Base-by-base conservation (phyloP, 148 eudicot genomes). In the Diospyros lotus region DNA sequence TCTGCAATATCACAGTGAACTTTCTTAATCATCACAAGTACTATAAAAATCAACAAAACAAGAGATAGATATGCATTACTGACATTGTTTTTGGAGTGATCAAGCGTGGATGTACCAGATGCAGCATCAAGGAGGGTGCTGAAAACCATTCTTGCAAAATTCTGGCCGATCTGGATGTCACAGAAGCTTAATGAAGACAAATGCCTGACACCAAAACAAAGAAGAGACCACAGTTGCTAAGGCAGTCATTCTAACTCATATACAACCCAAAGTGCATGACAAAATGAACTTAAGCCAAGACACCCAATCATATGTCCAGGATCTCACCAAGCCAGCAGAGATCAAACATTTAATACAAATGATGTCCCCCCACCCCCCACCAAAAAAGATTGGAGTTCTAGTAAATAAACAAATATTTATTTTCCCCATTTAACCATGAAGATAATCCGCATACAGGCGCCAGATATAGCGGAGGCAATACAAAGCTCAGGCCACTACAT, bases 31-130 rank as follows among this genome's bases (percentile, higher is more conserved):
- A 10, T 10, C 13, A 9, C 42, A 4, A 77, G 18, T 50, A 60
- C 39, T 53, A 15, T 9, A 70, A 75, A 80, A 38, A 14, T 12
- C 38, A 52, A 64, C n/a, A 64, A 43, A 69, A 46, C 10, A 72
- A 15, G 9, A 55, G 66, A 75, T 69, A 66, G 43, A 67, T 58
- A 68, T 42, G 70, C 28, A 68, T 14, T 58, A 81, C 97, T 87
- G 72, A 92, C 98, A 69, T 87, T 81, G 81, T 94, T 92, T 80
- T 88, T 92, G 73, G 97, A 92, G 66, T 88, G 80, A 65, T 92
- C 98, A 53, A 92, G 91, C 62, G 74, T 46, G 66, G 86, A 81
- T 63, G 87, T 77, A 79, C 80, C 59, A 69, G 90, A 86, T 61
- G 90, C 84, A 52, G 88, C 83, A 84, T 90, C 89, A 55, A 87